Base-by-base conservation (phyloP, 805 yeast species). In the Myxozyma sirexii region DNA sequence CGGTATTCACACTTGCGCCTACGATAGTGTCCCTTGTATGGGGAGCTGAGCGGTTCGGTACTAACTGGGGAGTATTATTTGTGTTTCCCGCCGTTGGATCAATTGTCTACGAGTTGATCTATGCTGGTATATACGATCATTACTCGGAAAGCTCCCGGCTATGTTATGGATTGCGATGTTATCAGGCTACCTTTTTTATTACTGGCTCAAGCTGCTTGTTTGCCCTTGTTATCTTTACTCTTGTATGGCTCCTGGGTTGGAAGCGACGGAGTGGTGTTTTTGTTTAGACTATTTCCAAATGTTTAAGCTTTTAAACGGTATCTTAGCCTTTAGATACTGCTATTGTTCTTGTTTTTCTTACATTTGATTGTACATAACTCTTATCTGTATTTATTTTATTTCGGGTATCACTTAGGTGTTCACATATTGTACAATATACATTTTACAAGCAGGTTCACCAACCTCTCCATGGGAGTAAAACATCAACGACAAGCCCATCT, bases 21-120 rank as follows among this genome's bases (percentile, higher is more conserved):
- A 87, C 96, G 0, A 79, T 91, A 13, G 83, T 91, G 15, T 86
- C 96, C 1, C 78, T 86, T 3, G 83, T 88, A 2, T 94, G 97
- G 91, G 97, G 97, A 0, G 80, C 88, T 23, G 91, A 88, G 44
- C 81, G 88, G 35, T 84, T 93, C 73, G 98, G 97, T 0, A 88
- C 96, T 1, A 88, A 93, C 1, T 93, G 97, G 90, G 97, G 97
- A 1, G 77, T 87, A 26, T 88, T 90, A 71, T 86, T 90, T 81
- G 79, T 88, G 37, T 94, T 96, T 0, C 96, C 97, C 1, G 97
- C 97, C 0, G 64, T 89, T 1, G 96, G 97, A 1, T 79, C 93
- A 1, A 77, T 87, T 3, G 62, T 82, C 1, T 88, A 81, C 67
- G 92, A 96, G 4, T 68, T 88, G 52, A 64, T 85, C 12, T 91